phyloP scores from a whole-genome alignment of 345 rosid genomes.

The Salix brachista region DNA sequence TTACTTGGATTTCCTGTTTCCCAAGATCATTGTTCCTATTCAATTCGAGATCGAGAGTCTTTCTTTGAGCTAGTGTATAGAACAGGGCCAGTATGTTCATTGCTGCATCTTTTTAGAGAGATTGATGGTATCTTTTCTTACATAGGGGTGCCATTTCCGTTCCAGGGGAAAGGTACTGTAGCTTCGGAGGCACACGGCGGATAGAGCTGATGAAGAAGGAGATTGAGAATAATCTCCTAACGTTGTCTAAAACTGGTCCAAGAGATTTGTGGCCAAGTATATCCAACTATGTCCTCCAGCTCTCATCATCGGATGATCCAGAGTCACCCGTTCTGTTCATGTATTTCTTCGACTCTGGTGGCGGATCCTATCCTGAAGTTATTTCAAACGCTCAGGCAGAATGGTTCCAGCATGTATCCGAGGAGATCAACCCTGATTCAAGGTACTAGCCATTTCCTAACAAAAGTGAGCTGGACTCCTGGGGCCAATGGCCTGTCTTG shows the following conservation, averaged over 20 bases:
- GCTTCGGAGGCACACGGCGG: conserved; percentile 52
- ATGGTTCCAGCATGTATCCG: conserved; percentile 60
- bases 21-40: neutral
- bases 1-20: neutral
- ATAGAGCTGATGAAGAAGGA: conserved; percentile 57
- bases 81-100: no score
- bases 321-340: conserved; percentile 39
- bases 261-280: conserved; percentile 75
- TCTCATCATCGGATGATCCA: conserved; percentile 40
- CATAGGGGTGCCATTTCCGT: conserved; percentile 1
- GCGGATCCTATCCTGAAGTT: conserved; percentile 82
- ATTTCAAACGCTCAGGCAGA: conserved; percentile 69
- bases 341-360: conserved; percentile 91
- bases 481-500: neutral
- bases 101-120: neutral
- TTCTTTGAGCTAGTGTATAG: neutral
- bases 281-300: conserved; percentile 60
- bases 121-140: conserved; percentile 8
- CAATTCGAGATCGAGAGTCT: neutral
- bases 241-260: conserved; percentile 54
- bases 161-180: conserved; percentile 40
- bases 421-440: conserved; percentile 56
- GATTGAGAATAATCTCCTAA: conserved; percentile 37
- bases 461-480: neutral
- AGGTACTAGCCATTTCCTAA: conserved; percentile 31